A percentile compares a stretch with the other conserved stretches of the same genome.
phyloP scores from a whole-genome alignment of 176 grass and related monocot genomes.

The Cenchrus fungigraminus region DNA sequence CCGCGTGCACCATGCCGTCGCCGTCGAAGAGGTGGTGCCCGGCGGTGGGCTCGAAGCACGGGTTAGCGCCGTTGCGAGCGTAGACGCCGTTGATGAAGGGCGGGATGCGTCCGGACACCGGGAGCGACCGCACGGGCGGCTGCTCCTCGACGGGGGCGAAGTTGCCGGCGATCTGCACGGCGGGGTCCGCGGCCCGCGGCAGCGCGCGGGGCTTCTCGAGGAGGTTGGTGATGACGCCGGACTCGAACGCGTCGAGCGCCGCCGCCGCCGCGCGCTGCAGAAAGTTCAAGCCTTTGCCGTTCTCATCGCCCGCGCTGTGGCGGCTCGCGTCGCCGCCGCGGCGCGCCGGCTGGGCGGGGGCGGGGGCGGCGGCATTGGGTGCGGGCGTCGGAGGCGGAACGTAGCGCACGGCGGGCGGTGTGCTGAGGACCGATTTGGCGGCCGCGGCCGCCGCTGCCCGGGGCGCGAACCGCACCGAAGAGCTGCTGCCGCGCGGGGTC shows the following conservation, averaged over 20 bases:
- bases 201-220: conserved; percentile 62
- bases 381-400: background rate
- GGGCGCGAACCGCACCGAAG: background rate
- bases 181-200: conserved; percentile 59
- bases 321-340: no score
- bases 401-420: background rate
- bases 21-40: conserved; percentile 96
- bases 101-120: conserved; percentile 63
- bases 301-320: no score
- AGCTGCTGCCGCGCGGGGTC: no score
- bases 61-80: conserved; percentile 89
- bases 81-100: conserved; percentile 75
- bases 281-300: conserved; percentile 21
- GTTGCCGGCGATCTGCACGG: conserved; percentile 81
- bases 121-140: conserved; percentile 36
- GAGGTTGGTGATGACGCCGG: conserved; percentile 47
- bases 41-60: conserved; percentile 52
- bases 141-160: conserved; percentile 75
- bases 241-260: conserved; percentile 65
- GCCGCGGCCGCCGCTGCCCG: background rate
- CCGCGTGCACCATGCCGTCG: conserved; percentile 92
- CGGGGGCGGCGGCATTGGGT: background rate
- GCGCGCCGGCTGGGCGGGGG: background rate
- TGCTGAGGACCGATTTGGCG: conserved; percentile 5
- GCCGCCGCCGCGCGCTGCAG: conserved; percentile 60